Evolutionary conservation across 2,329 filamentous ascomycete species (phyloP), one percentile per base, ranked within the genome.

Genomic region (Tolypocladium ophioglossoides): DNA sequence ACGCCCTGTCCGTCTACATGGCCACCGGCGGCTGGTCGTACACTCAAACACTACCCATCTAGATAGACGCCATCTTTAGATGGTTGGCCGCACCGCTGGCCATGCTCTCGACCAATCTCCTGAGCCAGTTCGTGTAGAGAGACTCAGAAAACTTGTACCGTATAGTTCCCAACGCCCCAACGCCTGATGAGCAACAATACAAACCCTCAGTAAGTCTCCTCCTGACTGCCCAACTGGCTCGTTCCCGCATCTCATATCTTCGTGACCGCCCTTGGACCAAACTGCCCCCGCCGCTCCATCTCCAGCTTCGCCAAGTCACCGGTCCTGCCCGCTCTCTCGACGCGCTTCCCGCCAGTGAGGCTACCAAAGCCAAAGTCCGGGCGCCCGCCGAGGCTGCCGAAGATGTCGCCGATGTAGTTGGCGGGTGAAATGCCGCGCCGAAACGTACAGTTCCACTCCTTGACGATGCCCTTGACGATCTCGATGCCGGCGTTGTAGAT

Each of bases 321-420:
- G 11, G 60, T 52, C 16, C 39, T 48, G 3, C 60, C 62, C 14
- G 52, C 57, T 0, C 66, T 56, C 2, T 59, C 56, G 30, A 74
- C 63, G 4, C 61, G 64, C 32, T 61, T 56, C 4, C 72, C 73
- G 16, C 65, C 60, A 0, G 73, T 76, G 37, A 72, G 61, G 56
- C 73, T 78, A 1, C 78, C 78, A 0, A 76, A 76, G 0, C 85
- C 85, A 66, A 87, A 88, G 63, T 86, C 82, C 0, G 85, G 84
- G 41, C 69, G 65, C 1, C 84, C 85, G 1, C 84, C 85, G 4
- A 89, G 69, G 11, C 79, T 84, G 16, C 84, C 86, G 59, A 88
- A 84, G 53, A 89, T 84, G 63, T 88, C 85, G 7, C 85, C 85
- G 39, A 89, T 70, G 61, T 89, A 89, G 62, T 88, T 88, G 2